phyloP scores from a whole-genome alignment of 306 rosid genomes.

The Sicyos baderoa region DNA sequence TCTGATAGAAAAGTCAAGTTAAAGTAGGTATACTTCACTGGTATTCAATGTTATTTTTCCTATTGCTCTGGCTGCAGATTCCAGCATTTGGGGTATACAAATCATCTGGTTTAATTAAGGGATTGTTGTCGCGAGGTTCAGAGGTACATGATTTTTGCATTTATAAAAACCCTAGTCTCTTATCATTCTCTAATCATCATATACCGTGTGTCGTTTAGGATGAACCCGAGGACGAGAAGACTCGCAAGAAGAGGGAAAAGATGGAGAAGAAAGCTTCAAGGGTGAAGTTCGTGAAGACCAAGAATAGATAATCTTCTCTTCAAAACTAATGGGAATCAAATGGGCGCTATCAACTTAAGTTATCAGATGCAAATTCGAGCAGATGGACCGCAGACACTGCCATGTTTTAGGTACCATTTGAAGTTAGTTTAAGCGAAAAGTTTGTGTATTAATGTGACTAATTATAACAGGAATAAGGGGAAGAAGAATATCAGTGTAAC shows the following conservation, averaged over 20 bases:
- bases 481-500: background rate
- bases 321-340: background rate
- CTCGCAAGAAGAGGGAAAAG: constrained; percentile 91
- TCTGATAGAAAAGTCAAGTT: background rate
- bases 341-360: background rate
- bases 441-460: constrained; percentile 13
- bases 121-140: constrained; percentile 56
- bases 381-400: background rate
- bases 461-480: background rate
- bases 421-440: background rate
- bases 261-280: constrained; percentile 89
- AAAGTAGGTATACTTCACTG: background rate
- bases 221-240: constrained; percentile 68
- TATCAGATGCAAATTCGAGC: background rate
- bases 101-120: constrained; percentile 63
- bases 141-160: constrained; percentile 35
- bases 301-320: constrained; percentile 42
- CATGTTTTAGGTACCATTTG: background rate
- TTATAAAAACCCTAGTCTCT: background rate
- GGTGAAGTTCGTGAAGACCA: constrained; percentile 58
- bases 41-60: constrained; percentile 5
- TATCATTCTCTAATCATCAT: constrained; percentile 4
- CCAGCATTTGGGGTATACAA: constrained; percentile 83
- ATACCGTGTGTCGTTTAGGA: constrained; percentile 40
- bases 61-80: constrained; percentile 40